Base-by-base conservation (phyloP, 805 yeast species). In the Pichia cephalocereana region DNA sequence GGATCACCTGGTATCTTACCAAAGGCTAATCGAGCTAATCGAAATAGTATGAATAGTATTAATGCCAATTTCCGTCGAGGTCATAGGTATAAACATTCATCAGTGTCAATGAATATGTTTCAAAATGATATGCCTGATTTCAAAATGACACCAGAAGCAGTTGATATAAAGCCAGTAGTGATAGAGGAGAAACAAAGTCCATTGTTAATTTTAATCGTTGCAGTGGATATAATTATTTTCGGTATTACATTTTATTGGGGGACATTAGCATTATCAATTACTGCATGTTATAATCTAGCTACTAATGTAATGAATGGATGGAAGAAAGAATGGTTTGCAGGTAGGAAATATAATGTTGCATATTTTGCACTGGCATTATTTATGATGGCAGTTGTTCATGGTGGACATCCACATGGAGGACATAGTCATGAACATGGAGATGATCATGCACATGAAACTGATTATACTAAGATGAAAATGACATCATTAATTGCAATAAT, bases 81-180 rank as follows among this genome's bases (percentile, higher is more conserved):
- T 8, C 99, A 91, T 65, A 77, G 91, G 56, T 91, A 91, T 63
- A 91, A 91, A 63, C 98, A 91, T 65, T 89, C 97, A 3, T 89
- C 96, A 9, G 96, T 91, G 7, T 88, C 96, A 6, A 85, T 91
- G 93, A 90, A 91, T 64, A 76, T 91, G 62, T 91, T 93, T 63
- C 96, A 87, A 64, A 15, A 15, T 8, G 37, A 34, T 15, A 34
- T 34, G 37, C 17, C 9, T 9, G 37, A 34, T 12, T 34, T 34
- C 6, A 34, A 34, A 34, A 34, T 34, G 37, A 34, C 37, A 6
- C 17, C 37, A 2, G 37, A 34, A 6, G 8, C 4, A 4, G 17
- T 6, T 4, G 37, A 15, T 30, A 6, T 12, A 4, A 30, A 12
- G 32, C 32, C 10, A 11, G 32, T 12, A 3, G 32, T 30, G 11